Evolutionary conservation across 2,329 filamentous ascomycete genomes (phyloP).

Genomic region (Fusarium sp.): DNA sequence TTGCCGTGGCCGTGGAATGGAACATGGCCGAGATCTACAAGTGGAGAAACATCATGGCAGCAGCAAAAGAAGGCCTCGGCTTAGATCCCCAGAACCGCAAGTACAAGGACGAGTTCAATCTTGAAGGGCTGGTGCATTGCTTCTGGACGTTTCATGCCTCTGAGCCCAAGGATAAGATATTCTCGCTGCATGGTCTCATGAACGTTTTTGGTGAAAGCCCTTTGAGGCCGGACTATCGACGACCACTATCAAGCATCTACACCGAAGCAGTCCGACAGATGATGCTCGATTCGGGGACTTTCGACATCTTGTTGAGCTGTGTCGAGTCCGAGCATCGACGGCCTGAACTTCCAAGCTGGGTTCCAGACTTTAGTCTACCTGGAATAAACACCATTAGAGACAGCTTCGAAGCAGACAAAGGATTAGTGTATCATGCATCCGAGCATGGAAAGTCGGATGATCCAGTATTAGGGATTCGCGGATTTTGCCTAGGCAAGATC

Average conservation of each 20-base stretch:
- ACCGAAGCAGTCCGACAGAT: conserved; percentile 40
- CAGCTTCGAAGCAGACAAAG: conserved; percentile 41
- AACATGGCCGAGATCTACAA: conserved; percentile 48
- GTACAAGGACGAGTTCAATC: conserved; percentile 27
- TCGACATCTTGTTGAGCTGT: conserved; percentile 38
- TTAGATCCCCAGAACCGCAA: not conserved
- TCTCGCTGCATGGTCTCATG: conserved; percentile 45
- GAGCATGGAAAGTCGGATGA: conserved; percentile 3
- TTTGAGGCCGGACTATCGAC: conserved; percentile 40
- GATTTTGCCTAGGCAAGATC: conserved; percentile 34
- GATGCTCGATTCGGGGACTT: conserved; percentile 32
- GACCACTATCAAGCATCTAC: conserved; percentile 40
- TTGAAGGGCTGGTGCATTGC: conserved; percentile 33
- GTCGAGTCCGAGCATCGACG: conserved; percentile 20
- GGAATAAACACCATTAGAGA: conserved; percentile 40
- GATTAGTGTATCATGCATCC: conserved; percentile 24
- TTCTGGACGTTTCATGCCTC: conserved; percentile 48
- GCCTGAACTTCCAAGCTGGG: conserved; percentile 42
- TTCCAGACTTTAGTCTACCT: conserved; percentile 43
- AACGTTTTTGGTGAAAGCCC: conserved; percentile 38
- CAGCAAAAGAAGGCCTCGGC: conserved; percentile 3
- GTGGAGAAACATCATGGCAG: conserved; percentile 33
- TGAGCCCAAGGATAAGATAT: conserved; percentile 47
- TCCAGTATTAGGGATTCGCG: conserved; percentile 22
- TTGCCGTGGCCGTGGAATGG: conserved; percentile 44